Percentiles rank a stretch among this genome's conserved stretches.
phyloP scores from a whole-genome alignment of 2,329 filamentous ascomycete genomes.

The Cladosporium sp. region DNA sequence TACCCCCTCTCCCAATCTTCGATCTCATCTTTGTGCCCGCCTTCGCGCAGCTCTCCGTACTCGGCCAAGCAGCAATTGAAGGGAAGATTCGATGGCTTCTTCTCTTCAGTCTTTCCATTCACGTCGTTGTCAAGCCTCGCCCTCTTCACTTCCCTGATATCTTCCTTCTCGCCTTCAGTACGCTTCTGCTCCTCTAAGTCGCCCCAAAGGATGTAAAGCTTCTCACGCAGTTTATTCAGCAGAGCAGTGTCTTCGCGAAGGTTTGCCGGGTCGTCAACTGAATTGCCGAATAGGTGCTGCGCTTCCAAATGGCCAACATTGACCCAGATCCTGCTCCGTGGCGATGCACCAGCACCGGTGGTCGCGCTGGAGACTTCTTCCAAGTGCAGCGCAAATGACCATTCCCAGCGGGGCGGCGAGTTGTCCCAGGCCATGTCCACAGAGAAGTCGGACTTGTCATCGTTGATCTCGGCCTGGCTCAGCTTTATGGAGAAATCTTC shows the following conservation, averaged over 20 bases:
- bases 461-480: slow-evolving; percentile 9
- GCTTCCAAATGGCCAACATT: slow-evolving; percentile 60
- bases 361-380: slow-evolving; percentile 1
- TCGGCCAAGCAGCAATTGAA: slow-evolving; percentile 46
- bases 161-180: slow-evolving; percentile 14
- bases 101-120: neutral
- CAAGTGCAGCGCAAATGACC: slow-evolving; percentile 78
- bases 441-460: slow-evolving; percentile 34
- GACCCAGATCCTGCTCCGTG: slow-evolving; percentile 55
- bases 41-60: slow-evolving; percentile 31
- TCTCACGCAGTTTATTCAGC: slow-evolving; percentile 59
- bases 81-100: slow-evolving; percentile 34
- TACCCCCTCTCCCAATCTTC: slow-evolving; percentile 10
- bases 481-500: slow-evolving; percentile 60
- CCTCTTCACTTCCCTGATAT: neutral
- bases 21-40: neutral
- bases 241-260: slow-evolving; percentile 51
- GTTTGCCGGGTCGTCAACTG: slow-evolving; percentile 52
- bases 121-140: neutral
- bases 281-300: slow-evolving; percentile 52
- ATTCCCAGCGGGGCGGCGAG: slow-evolving; percentile 60
- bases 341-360: neutral
- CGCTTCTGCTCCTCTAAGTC: slow-evolving; percentile 70
- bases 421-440: slow-evolving; percentile 12
- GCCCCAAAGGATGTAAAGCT: slow-evolving; percentile 78